Conservation (phyloP, 1,284 basidiomycete species). For the Heterobasidion annosum region DNA sequence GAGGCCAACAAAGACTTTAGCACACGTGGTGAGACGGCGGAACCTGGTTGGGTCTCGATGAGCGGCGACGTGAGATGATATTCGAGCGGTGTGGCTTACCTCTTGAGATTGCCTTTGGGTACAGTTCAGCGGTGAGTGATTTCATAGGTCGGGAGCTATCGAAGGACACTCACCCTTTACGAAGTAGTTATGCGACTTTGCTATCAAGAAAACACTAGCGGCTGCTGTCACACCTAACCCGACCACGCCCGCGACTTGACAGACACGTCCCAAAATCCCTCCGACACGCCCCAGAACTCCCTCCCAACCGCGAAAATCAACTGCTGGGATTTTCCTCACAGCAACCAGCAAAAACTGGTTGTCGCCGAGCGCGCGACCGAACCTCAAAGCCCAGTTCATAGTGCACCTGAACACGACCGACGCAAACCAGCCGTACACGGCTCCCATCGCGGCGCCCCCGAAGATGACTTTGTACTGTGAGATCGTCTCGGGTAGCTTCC, state of each 20-base stretch:
- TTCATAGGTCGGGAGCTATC: no score
- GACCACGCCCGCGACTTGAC: no score
- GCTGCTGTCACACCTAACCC: no score
- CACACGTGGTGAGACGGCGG: slow-evolving; percentile 25
- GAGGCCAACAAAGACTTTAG: slow-evolving; percentile 24
- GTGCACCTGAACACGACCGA: slow-evolving; percentile 6
- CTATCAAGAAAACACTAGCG: no score
- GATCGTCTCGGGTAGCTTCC: slow-evolving; percentile 2
- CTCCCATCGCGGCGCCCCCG: slow-evolving; percentile 3
- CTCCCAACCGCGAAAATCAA: no score
- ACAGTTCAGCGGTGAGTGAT: background rate
- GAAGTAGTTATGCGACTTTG: no score
- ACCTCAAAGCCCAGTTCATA: background rate
- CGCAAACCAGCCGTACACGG: slow-evolving; percentile 12
- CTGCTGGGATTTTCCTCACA: no score
- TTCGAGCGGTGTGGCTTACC: slow-evolving; percentile 12
- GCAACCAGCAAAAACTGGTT: background rate
- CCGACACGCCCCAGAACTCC: no score
- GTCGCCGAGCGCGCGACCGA: background rate
- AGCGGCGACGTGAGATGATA: background rate
- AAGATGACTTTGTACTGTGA: slow-evolving; percentile 4
- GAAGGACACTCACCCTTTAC: no score
- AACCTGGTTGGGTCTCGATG: slow-evolving; percentile 14
- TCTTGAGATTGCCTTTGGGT: slow-evolving; percentile 25
- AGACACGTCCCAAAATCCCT: no score